Evolutionary conservation across 345 rosid species (phyloP).

Genomic region (Cardamine chenopodiifolia): DNA sequence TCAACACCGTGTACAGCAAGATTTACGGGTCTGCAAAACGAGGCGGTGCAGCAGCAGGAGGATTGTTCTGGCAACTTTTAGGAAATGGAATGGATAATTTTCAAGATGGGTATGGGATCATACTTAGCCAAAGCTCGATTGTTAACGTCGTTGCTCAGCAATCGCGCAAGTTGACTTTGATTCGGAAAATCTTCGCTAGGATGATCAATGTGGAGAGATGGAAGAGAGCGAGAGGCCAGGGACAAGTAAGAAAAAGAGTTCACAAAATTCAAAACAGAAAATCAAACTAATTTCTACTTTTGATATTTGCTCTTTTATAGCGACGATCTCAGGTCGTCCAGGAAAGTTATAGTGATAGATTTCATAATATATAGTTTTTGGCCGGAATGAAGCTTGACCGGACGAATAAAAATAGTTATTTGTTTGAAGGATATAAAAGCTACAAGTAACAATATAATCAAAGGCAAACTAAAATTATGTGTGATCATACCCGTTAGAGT

Average conservation of each 20-base stretch:
- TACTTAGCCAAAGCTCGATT: constrained; percentile 64
- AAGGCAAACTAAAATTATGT: too few species aligned
- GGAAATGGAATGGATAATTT: constrained; percentile 74
- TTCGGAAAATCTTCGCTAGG: constrained; percentile 67
- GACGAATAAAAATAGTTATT: constrained; percentile 37
- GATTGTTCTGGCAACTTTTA: constrained; percentile 93
- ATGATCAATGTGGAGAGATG: constrained; percentile 63
- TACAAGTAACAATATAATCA: too few species aligned
- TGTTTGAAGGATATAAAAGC: too few species aligned
- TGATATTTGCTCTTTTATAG: constrained; percentile 1
- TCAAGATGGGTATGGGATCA: constrained; percentile 85
- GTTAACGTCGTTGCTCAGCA: constrained; percentile 67
- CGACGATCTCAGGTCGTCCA: constrained; percentile 22
- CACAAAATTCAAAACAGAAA: constrained; percentile 48
- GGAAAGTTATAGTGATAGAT: constrained; percentile 31
- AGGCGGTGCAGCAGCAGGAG: constrained; percentile 87
- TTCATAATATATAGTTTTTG: constrained; percentile 14
- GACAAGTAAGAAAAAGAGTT: constrained; percentile 44
- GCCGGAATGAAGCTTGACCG: neutral
- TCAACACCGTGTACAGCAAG: constrained; percentile 66
- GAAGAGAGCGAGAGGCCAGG: constrained; percentile 62
- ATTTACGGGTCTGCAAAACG: constrained; percentile 73
- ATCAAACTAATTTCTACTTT: neutral
- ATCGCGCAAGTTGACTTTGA: constrained; percentile 64
- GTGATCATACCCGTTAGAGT: too few species aligned